Evolutionary conservation across 2,329 filamentous ascomycete species (phyloP), one percentile per base, ranked within the genome.

Genomic region (Claviceps spartinae): DNA sequence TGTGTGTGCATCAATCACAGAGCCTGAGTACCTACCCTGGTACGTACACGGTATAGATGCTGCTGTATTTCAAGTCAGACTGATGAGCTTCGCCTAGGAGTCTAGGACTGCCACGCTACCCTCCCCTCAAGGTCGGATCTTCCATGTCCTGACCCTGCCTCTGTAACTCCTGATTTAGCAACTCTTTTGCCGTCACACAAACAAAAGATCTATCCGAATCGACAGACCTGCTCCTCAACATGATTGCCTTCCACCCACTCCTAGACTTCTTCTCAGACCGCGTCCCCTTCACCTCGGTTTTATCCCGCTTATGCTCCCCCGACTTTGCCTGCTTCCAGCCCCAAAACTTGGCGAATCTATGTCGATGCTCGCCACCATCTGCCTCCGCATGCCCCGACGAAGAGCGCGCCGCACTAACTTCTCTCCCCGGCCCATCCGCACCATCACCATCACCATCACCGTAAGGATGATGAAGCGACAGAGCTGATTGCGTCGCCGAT

Each of bases 121-220:
- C 41, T 43, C 41, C 41, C 6, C 41, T 8, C 13, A 24, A 43
- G 24, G 20, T 6, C 20, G 20, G 20, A 43, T 24, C 41, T 8
- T 14, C 41, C 41, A 14, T 22, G 24, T 7, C 24, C 13, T 37
- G 40, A 37, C 6, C 11, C 20, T 24, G 26, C 36, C n/a, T 37
- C 43, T 11, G 22, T 16, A 14, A 18, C 41, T 22, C 41, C 26
- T 22, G 34, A 34, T 49, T 56, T 14, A 56, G 55, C 4, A 56
- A 48, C 34, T 52, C 48, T n/a, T 52, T 42, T 41, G 58, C 56
- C 20, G 51, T 46, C 24, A 38, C 30, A 34, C 58, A 58, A 24
- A 58, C 55, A 37, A 57, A 59, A 6, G 58, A 60, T 16, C 48
- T 46, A n/a, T 57, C 54, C 7, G 51, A 52, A 20, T 51, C 49